Percentiles rank a stretch among this genome's conserved stretches.
phyloP scores from a whole-genome alignment of 345 rosid genomes.

The Microthlaspi erraticum region DNA sequence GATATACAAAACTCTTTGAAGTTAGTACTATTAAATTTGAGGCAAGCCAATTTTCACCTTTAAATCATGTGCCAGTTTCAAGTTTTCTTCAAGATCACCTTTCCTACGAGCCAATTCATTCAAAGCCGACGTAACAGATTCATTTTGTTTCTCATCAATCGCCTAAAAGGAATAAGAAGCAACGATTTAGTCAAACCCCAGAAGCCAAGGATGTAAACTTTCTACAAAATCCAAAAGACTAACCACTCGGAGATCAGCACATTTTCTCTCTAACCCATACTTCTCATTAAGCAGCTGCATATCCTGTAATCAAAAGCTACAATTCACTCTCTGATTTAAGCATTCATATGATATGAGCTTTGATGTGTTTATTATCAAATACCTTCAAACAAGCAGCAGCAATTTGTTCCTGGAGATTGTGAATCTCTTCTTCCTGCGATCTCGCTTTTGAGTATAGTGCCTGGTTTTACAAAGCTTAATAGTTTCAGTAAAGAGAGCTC shows the following conservation, averaged over 20 bases:
- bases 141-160: conserved; percentile 88
- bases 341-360: conserved; percentile 12
- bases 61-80: conserved; percentile 77
- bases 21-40: conserved; percentile 7
- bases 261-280: conserved; percentile 77
- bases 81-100: conserved; percentile 82
- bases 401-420: conserved; percentile 75
- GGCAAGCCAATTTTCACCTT: conserved; percentile 56
- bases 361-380: conserved; percentile 1
- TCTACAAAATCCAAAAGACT: conserved; percentile 40
- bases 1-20: background rate
- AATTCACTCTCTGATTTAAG: conserved; percentile 16
- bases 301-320: conserved; percentile 59
- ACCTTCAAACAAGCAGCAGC: conserved; percentile 79
- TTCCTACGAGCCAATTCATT: conserved; percentile 76
- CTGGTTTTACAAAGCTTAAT: conserved; percentile 45
- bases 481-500: conserved; percentile 25
- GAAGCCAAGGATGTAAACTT: conserved; percentile 33
- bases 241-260: conserved; percentile 93
- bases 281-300: conserved; percentile 81
- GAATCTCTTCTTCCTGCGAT: conserved; percentile 79
- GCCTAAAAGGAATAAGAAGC: conserved; percentile 58
- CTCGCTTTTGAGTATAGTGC: conserved; percentile 62
- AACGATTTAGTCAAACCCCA: conserved; percentile 33
- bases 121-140: conserved; percentile 73